Percentiles rank a stretch among this genome's conserved stretches.
phyloP scores from a whole-genome alignment of 352 stramenopile genomes.

The Globisporangium yorkense region DNA sequence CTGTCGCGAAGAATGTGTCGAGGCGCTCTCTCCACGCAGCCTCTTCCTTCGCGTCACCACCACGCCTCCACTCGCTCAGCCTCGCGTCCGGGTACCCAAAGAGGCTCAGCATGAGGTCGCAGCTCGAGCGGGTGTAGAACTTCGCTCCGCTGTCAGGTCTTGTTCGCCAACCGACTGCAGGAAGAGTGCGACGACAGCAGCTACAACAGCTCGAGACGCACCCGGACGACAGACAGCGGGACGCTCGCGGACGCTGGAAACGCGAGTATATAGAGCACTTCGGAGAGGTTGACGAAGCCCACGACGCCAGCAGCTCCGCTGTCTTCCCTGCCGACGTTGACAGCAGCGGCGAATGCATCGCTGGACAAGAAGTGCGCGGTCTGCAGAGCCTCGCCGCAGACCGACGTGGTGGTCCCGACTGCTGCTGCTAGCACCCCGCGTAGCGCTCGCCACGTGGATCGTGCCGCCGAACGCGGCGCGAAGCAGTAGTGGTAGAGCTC shows the following conservation, averaged over 20 bases:
- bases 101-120: slow-evolving; percentile 41
- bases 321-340: background rate
- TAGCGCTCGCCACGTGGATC: slow-evolving; percentile 30
- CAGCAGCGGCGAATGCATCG: background rate
- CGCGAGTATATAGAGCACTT: slow-evolving; percentile 50
- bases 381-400: slow-evolving; percentile 40
- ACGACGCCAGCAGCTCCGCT: slow-evolving; percentile 16
- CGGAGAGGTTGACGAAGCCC: slow-evolving; percentile 40
- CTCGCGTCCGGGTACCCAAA: slow-evolving; percentile 44
- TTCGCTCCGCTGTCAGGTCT: slow-evolving; percentile 2
- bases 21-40: slow-evolving; percentile 18
- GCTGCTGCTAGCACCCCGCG: slow-evolving; percentile 53
- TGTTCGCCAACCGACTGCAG: slow-evolving; percentile 5
- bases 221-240: slow-evolving; percentile 16
- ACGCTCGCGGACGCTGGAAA: slow-evolving; percentile 20
- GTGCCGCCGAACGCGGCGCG: background rate
- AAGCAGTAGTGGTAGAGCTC: slow-evolving; percentile 36
- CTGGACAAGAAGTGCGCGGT: slow-evolving; percentile 22
- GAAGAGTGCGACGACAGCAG: background rate
- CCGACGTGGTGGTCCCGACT: slow-evolving; percentile 38
- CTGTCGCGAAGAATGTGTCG: slow-evolving; percentile 18
- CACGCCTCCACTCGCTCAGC: slow-evolving; percentile 18
- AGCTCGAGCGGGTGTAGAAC: slow-evolving; percentile 53
- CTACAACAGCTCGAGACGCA: background rate
- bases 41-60: background rate